phyloP scores from a whole-genome alignment of 352 stramenopile species.

The Aphanomyces invadans region DNA sequence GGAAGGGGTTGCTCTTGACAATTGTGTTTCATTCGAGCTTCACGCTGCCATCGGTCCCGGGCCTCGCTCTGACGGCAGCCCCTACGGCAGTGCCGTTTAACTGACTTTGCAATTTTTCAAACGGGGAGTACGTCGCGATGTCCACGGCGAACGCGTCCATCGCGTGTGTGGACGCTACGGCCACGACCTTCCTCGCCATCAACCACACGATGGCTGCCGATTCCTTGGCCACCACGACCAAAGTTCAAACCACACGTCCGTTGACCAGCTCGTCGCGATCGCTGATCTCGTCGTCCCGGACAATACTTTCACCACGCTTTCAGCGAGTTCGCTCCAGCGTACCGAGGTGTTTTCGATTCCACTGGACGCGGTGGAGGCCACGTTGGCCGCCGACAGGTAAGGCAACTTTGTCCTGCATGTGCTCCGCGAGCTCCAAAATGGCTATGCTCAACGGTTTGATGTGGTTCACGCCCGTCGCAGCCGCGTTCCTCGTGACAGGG shows the following conservation, averaged over 20 bases:
- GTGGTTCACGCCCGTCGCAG: conserved; percentile 52
- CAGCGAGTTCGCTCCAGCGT: conserved; percentile 45
- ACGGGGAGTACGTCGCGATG: conserved; percentile 37
- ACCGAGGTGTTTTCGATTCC: conserved; percentile 67
- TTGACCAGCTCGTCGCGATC: conserved; percentile 65
- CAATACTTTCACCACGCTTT: conserved; percentile 65
- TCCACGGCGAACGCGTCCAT: conserved; percentile 31
- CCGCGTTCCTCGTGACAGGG: conserved; percentile 64
- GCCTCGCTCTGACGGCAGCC: conserved; percentile 18
- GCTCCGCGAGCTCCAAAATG: conserved; percentile 55
- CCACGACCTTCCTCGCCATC: conserved; percentile 38
- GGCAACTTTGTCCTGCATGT: conserved; percentile 56
- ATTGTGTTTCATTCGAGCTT: conserved; percentile 29
- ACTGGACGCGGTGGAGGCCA: conserved; percentile 55
- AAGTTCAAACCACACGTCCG: conserved; percentile 43
- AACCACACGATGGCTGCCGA: conserved; percentile 51
- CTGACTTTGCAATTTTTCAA: conserved; percentile 28
- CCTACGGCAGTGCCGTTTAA: neutral
- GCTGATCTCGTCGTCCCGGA: conserved; percentile 52
- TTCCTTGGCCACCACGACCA: conserved; percentile 30
- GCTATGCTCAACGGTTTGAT: conserved; percentile 69
- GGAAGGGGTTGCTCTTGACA: conserved; percentile 43
- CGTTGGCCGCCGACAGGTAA: conserved; percentile 42
- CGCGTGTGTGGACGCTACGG: conserved; percentile 35
- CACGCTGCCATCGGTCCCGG: conserved; percentile 9